These are phyloP conservation scores for Peltaster fructicola DNA, from an alignment of 2,329 filamentous ascomycete genomes.

Conservation along the genomic window DNA sequence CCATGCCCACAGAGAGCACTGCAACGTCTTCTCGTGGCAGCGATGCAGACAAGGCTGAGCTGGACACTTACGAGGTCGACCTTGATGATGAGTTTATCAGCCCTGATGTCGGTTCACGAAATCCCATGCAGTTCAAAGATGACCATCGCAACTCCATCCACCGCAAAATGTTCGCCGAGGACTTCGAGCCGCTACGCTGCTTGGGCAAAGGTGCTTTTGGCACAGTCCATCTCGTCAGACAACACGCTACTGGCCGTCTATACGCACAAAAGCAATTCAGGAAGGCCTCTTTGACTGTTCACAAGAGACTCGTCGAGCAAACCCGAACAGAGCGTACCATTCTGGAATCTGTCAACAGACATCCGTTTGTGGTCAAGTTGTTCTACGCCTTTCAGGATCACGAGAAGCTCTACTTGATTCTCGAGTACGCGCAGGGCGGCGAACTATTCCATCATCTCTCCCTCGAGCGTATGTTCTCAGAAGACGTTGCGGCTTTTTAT, in stretches of 20 bases:
- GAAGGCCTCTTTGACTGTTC: conserved; percentile 85
- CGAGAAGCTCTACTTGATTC: conserved; percentile 90
- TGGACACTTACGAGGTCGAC: conserved; percentile 69
- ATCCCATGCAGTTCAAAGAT: conserved; percentile 31
- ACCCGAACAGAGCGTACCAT: conserved; percentile 94
- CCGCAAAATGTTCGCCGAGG: conserved; percentile 77
- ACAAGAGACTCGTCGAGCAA: conserved; percentile 91
- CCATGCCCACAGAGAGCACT: conserved; percentile 30
- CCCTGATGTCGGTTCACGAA: conserved; percentile 27
- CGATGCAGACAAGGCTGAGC: conserved; percentile 53
- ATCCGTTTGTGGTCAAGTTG: conserved; percentile 94
- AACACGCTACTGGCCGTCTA: conserved; percentile 67
- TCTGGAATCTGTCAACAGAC: conserved; percentile 84
- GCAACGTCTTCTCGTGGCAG: conserved; percentile 36
- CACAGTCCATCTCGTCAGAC: conserved; percentile 84
- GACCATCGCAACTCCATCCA: conserved; percentile 22
- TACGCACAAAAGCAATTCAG: conserved; percentile 98
- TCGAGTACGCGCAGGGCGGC: conserved; percentile 93
- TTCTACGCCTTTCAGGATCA: conserved; percentile 98
- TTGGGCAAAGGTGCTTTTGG: conserved; percentile 94
- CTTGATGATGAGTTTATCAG: conserved; percentile 76
- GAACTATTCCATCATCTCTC: conserved; percentile 92
- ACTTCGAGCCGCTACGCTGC: conserved; percentile 81
- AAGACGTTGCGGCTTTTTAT: conserved; percentile 83
- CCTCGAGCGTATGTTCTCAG: conserved; percentile 87